Evolutionary conservation across 768 basidiomycete genomes (phyloP), one percentile per base, ranked within the genome.

Genomic region (Xerocomellus intermedius): DNA sequence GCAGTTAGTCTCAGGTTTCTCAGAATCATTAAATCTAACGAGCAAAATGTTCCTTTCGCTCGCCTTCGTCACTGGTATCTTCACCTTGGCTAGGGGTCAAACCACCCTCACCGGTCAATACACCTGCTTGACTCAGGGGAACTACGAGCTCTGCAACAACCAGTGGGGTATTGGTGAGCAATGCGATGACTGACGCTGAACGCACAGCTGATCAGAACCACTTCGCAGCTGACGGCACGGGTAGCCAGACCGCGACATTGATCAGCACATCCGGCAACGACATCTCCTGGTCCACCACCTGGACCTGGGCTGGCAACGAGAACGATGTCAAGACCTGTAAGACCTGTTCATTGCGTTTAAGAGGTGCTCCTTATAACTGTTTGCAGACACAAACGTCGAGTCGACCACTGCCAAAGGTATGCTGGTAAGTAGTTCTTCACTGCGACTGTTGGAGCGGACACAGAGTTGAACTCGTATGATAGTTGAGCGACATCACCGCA

Each of bases 261-360:
- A 58, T 74, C 46, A 72, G 68, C 52, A 56, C 74, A 6, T 68
- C 70, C 24, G 73, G 75, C 16, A 71, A 73, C 54, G 67, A 60
- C 22, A 74, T 82, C 28, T 72, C 81, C 2, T 84, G 83, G 83
- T 72, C 74, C 26, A 84, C 82, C 21, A 74, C 69, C 48, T 84
- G 75, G 63, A 79, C 68, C 19, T 84, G 82, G 82, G 74, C 77
- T 10, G 75, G 80, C 60, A 73, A 66, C 45, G 69, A 73, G 35
- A 81, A 82, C 60, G 73, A 70, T 49, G 82, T 84, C 48, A 84
- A 84, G 72, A 80, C 78, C 69, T 83, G 82, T 82, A 50, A 52
- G 78, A 32, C 32, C 42, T 5, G 13, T 35, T 32, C 10, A 4
- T 42, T 9, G 9, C 8, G 32, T 42, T 24, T 19, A 14, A 16